Conservation (phyloP, 306 rosid species). For the Casuarina cunninghamiana region DNA sequence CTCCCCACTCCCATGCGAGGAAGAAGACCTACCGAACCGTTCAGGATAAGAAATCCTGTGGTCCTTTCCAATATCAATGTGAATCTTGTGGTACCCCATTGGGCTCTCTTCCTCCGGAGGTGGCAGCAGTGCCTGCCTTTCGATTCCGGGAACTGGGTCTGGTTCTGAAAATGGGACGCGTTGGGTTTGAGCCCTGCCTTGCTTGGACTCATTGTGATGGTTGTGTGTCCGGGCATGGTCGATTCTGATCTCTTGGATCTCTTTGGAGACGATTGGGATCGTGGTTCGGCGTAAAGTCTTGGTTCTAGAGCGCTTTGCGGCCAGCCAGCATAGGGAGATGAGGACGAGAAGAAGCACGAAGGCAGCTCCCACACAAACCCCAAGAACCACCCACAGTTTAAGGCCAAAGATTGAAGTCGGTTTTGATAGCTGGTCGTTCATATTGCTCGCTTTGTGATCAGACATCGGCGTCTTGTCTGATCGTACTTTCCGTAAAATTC, state of each 20-base stretch:
- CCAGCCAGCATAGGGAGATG: constrained; percentile 65
- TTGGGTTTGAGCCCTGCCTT: constrained; percentile 24
- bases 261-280: constrained; percentile 67
- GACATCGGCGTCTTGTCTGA: constrained; percentile 35
- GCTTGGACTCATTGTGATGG: constrained; percentile 23
- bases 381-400: constrained; percentile 66
- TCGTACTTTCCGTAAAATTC: neutral
- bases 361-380: constrained; percentile 67
- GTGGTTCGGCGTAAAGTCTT: constrained; percentile 36
- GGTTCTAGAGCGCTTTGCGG: constrained; percentile 59
- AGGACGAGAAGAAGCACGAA: constrained; percentile 70
- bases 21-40: constrained; percentile 45
- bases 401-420: constrained; percentile 82
- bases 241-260: constrained; percentile 73
- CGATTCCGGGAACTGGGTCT: constrained; percentile 42
- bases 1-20: constrained; percentile 58
- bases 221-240: constrained; percentile 27
- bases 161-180: constrained; percentile 48
- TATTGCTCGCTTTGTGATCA: constrained; percentile 34
- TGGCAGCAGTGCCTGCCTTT: constrained; percentile 44
- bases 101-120: constrained; percentile 57
- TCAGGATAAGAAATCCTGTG: constrained; percentile 74
- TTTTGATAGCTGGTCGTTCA: constrained; percentile 74
- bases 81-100: constrained; percentile 42
- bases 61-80: constrained; percentile 79